Percentiles rank a stretch among this genome's conserved stretches.
phyloP scores from a whole-genome alignment of 2,329 filamentous ascomycete species.

The Hypoxylon sp. region DNA sequence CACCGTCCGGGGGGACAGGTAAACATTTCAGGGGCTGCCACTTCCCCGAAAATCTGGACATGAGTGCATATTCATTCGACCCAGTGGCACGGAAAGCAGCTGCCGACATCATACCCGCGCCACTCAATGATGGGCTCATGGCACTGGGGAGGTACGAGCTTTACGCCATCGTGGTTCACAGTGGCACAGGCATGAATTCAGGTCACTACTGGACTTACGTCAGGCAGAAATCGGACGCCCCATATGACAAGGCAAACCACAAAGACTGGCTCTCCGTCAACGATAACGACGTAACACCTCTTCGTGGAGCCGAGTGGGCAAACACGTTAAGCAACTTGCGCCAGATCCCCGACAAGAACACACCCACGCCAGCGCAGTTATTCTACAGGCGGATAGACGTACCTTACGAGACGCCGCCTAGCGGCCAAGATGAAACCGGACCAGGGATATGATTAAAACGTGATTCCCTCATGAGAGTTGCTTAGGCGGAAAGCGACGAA shows the following conservation, averaged over 20 bases:
- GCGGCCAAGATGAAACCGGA: not conserved
- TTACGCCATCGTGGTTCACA: conserved; percentile 85
- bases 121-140: conserved; percentile 53
- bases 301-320: not conserved
- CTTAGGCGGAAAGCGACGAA: too few species aligned
- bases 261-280: conserved; percentile 64
- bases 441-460: not conserved
- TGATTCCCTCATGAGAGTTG: too few species aligned
- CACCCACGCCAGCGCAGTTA: conserved; percentile 34
- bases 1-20: not conserved
- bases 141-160: conserved; percentile 81
- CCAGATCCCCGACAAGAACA: too few species aligned
- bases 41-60: conserved; percentile 79
- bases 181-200: conserved; percentile 72
- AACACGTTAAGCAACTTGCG: conserved; percentile 1
- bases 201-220: conserved; percentile 86
- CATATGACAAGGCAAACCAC: conserved; percentile 24
- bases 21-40: conserved; percentile 49
- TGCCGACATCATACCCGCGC: conserved; percentile 9
- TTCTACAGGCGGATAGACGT: conserved; percentile 45
- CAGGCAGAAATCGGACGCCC: conserved; percentile 48
- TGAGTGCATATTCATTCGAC: conserved; percentile 55
- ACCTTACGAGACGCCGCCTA: not conserved
- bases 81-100: conserved; percentile 30
- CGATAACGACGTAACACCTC: conserved; percentile 51